A percentile compares a stretch with the other conserved stretches of the same genome.
phyloP scores from a whole-genome alignment of 768 basidiomycete genomes.

The Paxillus ammoniavirescens region DNA sequence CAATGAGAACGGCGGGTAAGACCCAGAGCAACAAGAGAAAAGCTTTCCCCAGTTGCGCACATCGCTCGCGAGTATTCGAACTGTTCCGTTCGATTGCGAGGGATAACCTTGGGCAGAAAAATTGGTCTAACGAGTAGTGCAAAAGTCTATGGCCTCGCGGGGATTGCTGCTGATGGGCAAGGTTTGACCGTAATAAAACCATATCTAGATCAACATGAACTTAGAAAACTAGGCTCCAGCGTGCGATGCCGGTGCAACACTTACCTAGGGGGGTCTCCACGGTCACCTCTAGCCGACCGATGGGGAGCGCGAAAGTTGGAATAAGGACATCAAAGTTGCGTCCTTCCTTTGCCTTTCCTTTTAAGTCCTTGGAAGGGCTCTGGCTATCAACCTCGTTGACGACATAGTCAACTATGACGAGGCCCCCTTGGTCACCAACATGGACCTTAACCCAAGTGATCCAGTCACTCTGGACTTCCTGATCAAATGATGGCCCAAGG shows the following conservation, averaged over 20 bases:
- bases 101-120: slow-evolving; percentile 56
- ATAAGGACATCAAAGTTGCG: slow-evolving; percentile 49
- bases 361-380: slow-evolving; percentile 17
- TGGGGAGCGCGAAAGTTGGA: slow-evolving; percentile 70
- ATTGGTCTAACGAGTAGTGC: slow-evolving; percentile 55
- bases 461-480: slow-evolving; percentile 58
- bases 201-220: slow-evolving; percentile 40
- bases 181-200: slow-evolving; percentile 50
- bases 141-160: slow-evolving; percentile 47
- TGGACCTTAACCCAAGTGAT: slow-evolving; percentile 63
- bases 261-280: slow-evolving; percentile 55
- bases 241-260: slow-evolving; percentile 14
- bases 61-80: slow-evolving; percentile 8
- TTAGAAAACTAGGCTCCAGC: slow-evolving; percentile 5
- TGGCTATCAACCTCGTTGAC: slow-evolving; percentile 36
- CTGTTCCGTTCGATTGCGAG: slow-evolving; percentile 23
- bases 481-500: slow-evolving; percentile 46
- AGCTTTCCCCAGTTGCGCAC: slow-evolving; percentile 10
- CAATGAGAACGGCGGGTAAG: slow-evolving; percentile 14
- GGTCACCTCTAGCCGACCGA: slow-evolving; percentile 63
- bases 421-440: slow-evolving; percentile 48
- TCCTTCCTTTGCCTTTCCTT: slow-evolving; percentile 33
- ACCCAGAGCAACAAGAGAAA: slow-evolving; percentile 16
- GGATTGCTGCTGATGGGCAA: slow-evolving; percentile 46
- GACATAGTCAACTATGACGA: slow-evolving; percentile 64